Base-by-base conservation (phyloP, 2,329 filamentous ascomycete species). In the Colletotrichum spinosum region DNA sequence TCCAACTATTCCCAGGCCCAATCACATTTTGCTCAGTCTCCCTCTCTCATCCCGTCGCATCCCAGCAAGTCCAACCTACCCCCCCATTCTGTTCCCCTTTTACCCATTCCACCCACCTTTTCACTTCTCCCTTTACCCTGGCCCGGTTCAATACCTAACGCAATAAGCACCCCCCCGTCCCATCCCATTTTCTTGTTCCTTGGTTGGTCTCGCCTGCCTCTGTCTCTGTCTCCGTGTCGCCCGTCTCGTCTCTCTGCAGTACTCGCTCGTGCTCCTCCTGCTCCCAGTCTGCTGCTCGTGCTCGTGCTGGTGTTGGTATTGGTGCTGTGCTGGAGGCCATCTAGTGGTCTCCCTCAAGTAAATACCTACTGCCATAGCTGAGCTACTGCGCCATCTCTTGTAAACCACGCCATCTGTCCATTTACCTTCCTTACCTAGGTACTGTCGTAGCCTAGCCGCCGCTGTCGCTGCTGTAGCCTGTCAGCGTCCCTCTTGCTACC, bases 41-140 rank as follows among this genome's bases (percentile, higher is more conserved):
- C 56, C 45, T 33, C 37, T 17, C 50, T 56, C 61, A 50, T 65
- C 60, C 33, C 51, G n/a, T 65, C 57, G 51, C 57, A 52, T 65
- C 62, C 46, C 57, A 55, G 52, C 46, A 55, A 39, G 17, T 41
- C 41, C 25, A 42, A 37, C 15, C 45, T 33, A 33, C 9, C 34
- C 51, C 51, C 51, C 42, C 44, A 46, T n/a, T 44, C 38, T 46
- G 33, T 33, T n/a, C 33, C 42, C 10, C 8, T 6, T 57, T 25
- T n/a, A 37, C 42, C 8, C 41, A 42, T 56, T 52, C 38, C 25
- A 39, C 37, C 35, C 38, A 38, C 35, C 37, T 37, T 25, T 33
- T 34, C 49, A 25, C 15, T 44, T 44, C 15, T 44, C 42, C 42
- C 42, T 44, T 44, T 15, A 15, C 12, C 42, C 41, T 44, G 6